Evolutionary conservation across 768 basidiomycete species (phyloP).

Genomic region (Glaciozyma antarctica): DNA sequence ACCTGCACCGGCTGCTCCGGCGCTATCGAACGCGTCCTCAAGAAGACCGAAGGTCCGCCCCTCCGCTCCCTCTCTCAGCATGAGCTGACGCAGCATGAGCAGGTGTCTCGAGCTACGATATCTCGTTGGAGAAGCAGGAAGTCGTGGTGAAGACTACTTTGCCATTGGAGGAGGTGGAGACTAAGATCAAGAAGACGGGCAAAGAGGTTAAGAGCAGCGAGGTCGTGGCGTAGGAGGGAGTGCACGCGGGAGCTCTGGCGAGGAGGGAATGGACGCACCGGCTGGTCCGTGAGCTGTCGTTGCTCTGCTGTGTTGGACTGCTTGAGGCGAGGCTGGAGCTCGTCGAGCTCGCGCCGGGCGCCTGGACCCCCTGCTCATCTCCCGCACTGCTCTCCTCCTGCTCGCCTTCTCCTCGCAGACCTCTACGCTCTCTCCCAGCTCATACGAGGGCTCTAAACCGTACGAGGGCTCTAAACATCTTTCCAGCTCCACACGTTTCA

Average conservation of each 20-base stretch:
- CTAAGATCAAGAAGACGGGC: slow-evolving; percentile 80
- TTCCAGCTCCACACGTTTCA: too few species aligned
- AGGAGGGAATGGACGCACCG: too few species aligned
- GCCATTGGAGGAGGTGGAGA: slow-evolving; percentile 56
- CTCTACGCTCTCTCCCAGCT: too few species aligned
- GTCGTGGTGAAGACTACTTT: slow-evolving; percentile 56
- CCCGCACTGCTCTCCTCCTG: too few species aligned
- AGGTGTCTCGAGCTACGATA: slow-evolving; percentile 54
- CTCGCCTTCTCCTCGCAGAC: too few species aligned
- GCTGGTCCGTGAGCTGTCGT: too few species aligned
- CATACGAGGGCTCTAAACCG: too few species aligned
- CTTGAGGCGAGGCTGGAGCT: too few species aligned
- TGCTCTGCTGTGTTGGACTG: too few species aligned
- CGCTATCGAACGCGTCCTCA: slow-evolving; percentile 63
- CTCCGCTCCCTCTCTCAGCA: background rate
- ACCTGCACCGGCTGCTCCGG: slow-evolving; percentile 71
- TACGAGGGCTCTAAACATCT: too few species aligned
- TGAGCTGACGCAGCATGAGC: background rate
- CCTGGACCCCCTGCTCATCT: too few species aligned
- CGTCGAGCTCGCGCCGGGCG: background rate
- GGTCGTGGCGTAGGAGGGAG: slow-evolving; percentile 5
- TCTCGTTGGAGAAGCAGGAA: slow-evolving; percentile 60
- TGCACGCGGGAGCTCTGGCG: too few species aligned
- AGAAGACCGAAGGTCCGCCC: slow-evolving; percentile 50
- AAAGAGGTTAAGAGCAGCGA: slow-evolving; percentile 26